Base-by-base conservation (phyloP, 768 basidiomycete genomes). In the Boletellus emodensis region DNA sequence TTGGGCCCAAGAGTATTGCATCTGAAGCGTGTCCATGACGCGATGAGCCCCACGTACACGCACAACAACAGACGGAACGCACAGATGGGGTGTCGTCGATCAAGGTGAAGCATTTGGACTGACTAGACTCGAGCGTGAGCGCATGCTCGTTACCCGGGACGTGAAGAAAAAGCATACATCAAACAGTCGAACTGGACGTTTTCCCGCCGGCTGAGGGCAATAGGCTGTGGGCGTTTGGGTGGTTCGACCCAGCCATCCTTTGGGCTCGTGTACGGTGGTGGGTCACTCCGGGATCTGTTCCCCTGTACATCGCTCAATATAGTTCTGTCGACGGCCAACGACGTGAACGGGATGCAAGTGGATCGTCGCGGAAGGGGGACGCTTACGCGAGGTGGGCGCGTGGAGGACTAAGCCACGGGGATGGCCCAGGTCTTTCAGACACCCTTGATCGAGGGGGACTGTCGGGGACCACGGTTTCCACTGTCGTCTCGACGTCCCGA, bases 1-100 rank as follows among this genome's bases (percentile, higher is more conserved):
- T 38, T 63, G 62, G 13, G 53, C 17, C 62, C 62, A 63, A 0
- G 57, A 49, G 28, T 28, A 15, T 51, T 50, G 53, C 62, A 63
- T 63, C 62, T 63, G 36, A 11, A 35, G n/a, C 18, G 14, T 26
- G 24, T 22, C 17, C 36, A 4, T 10, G 15, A 15, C 13, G 24
- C 1, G 6, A 6, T 56, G 45, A 51, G 39, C 18, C 42, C n/a
- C 8, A 9, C 28, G 7, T 30, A 32, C 11, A 4, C 17, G 30
- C 17, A 3, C 3, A 6, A 20, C 5, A 17, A 14, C 8, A 9
- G 35, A 30, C 1, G 6, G 12, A 6, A 43, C 60, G 45, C 40
- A 64, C 62, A 11, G 62, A 57, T 20, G 44, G 26, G 13, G 48
- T 53, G 46, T 63, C 62, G 33, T 63, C 62, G 24, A 63, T 48